Evolutionary conservation across 495 filamentous ascomycete genomes (phyloP), one percentile per base, ranked within the genome.

Genomic region (Hyaloscypha bicolor): DNA sequence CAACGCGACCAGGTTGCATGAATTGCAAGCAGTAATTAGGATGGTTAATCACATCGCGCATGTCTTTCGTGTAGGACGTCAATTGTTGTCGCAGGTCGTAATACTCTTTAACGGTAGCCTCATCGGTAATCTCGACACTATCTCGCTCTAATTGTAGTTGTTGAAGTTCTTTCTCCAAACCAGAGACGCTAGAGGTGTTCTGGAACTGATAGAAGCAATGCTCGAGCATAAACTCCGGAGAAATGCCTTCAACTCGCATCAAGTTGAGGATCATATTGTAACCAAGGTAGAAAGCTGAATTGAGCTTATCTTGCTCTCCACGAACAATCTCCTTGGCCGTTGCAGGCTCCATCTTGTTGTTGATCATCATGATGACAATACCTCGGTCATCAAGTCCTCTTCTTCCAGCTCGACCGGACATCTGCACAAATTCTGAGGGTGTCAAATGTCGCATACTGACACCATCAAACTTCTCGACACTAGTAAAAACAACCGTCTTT

Each of bases 321-420:
- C 94, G 91, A 32, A 99, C 95, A 66, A 99, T 97, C 59, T 91
- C 89, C 77, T 95, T 95, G 31, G 95, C 95, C 63, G 90, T 85
- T 2, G 89, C 87, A n/a, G 95, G 96, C 68, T 98, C 96, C 85
- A 99, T 96, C 79, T 93, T 91, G 74, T 94, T 91, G 68, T 96
- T 91, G 60, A 99, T 88, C 95, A 99, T 99, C 91, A 99, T 96
- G 74, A 99, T 99, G 72, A 98, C 95, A 74, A 99, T 96, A 85
- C 95, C 95, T 63, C 95, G 91, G 59, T 97, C 95, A 80, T 99
- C 95, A 62, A 99, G 90, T 79, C 95, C 95, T 86, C 95, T 86
- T 83, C 95, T 90, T 71, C 95, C 95, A 25, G 95, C 95, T 76
- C 95, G 89, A 65, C 95, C 95, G 31, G 95, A 96, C 95, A 99